These are phyloP conservation scores for Entoloma clypeatum DNA, from an alignment of 1,284 basidiomycete genomes.

Conservation along the genomic window DNA sequence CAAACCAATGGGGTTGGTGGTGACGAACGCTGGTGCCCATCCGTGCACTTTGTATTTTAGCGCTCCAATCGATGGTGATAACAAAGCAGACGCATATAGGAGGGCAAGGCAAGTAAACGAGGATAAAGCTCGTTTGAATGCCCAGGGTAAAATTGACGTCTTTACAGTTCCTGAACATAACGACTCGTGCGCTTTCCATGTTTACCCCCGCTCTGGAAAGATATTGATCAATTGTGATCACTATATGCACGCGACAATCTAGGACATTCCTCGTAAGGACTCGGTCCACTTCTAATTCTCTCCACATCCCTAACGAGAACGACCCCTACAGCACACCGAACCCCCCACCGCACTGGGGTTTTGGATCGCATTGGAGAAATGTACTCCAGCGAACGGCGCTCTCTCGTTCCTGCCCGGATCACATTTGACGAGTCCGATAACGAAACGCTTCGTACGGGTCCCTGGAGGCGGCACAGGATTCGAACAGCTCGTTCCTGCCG, in stretches of 20 bases:
- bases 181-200: constrained; percentile 62
- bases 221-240: constrained; percentile 2
- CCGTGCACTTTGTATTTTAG: constrained; percentile 31
- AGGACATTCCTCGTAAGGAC: constrained; percentile 68
- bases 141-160: constrained; percentile 7
- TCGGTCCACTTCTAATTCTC: neutral
- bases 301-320: constrained; percentile 7
- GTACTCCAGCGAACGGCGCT: constrained; percentile 82
- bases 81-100: constrained; percentile 88
- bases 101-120: constrained; percentile 62
- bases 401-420: constrained; percentile 92
- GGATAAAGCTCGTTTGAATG: constrained; percentile 3
- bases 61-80: constrained; percentile 94
- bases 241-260: too few relatives aligned
- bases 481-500: constrained; percentile 51
- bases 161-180: constrained; percentile 69
- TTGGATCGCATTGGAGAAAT: constrained; percentile 93
- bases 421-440: constrained; percentile 68
- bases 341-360: constrained; percentile 91
- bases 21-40: neutral
- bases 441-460: constrained; percentile 80
- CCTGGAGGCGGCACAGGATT: constrained; percentile 77
- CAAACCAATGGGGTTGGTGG: too few relatives aligned
- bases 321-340: constrained; percentile 70
- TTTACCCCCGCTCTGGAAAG: neutral